Percentiles rank a stretch among this genome's conserved stretches.
These are phyloP conservation scores for Eutrema yunnanense DNA, from an alignment of 345 rosid genomes.

Conservation along the genomic window DNA sequence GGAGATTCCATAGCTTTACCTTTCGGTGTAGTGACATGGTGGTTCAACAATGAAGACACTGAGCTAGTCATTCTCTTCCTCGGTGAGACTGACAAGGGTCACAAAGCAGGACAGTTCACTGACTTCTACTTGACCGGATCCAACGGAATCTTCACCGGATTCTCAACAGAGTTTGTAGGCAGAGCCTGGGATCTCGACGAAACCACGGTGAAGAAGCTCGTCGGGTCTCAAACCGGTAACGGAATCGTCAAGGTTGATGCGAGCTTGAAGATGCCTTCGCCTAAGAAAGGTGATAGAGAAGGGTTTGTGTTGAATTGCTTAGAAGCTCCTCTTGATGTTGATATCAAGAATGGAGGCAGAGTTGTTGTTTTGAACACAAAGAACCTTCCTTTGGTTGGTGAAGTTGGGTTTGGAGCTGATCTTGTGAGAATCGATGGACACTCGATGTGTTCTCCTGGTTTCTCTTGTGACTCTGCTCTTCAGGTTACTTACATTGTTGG, in stretches of 20 bases:
- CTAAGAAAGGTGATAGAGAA: constrained; percentile 43
- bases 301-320: constrained; percentile 69
- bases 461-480: constrained; percentile 84
- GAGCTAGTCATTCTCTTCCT: constrained; percentile 68
- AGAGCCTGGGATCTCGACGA: constrained; percentile 69
- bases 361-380: constrained; percentile 80
- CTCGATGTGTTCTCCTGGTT: constrained; percentile 97
- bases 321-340: constrained; percentile 84
- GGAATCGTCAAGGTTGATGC: constrained; percentile 68
- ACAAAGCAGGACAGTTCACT: constrained; percentile 71
- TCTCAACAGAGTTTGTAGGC: constrained; percentile 65
- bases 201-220: constrained; percentile 40
- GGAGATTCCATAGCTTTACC: constrained; percentile 92
- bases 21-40: constrained; percentile 90
- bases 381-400: constrained; percentile 79
- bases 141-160: constrained; percentile 75
- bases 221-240: constrained; percentile 42
- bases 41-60: constrained; percentile 76
- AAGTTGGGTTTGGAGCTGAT: constrained; percentile 87
- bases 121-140: constrained; percentile 74
- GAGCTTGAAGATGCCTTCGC: constrained; percentile 50
- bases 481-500: constrained; percentile 77
- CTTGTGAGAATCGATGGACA: constrained; percentile 69
- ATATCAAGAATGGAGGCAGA: constrained; percentile 68
- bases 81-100: constrained; percentile 78